These are phyloP conservation scores for Neonothopanus nambi DNA, from an alignment of 1,284 basidiomycete species.

Conservation along the genomic window DNA sequence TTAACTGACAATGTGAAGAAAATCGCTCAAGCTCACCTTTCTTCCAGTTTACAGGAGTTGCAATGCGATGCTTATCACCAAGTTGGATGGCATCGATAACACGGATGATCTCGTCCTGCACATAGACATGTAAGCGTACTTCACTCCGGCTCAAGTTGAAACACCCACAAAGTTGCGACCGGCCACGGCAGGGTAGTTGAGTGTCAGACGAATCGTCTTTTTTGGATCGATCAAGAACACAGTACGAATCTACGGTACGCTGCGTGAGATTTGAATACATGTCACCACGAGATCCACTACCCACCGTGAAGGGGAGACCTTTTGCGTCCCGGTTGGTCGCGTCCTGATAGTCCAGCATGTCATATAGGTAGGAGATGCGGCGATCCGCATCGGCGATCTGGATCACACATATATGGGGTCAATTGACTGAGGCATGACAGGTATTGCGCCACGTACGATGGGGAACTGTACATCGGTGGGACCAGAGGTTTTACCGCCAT, in stretches of 20 bases:
- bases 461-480: conserved; percentile 5
- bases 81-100: conserved; percentile 75
- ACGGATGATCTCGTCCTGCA: conserved; percentile 27
- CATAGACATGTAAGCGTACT: no score
- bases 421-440: not conserved
- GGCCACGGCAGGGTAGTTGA: conserved; percentile 56
- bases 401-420: not conserved
- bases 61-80: conserved; percentile 85
- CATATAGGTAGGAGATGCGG: conserved; percentile 8
- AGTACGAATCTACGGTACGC: conserved; percentile 8
- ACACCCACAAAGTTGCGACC: conserved; percentile 64
- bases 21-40: conserved; percentile 46
- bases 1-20: no score
- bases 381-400: conserved; percentile 15
- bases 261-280: not conserved
- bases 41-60: conserved; percentile 95
- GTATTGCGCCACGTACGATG: conserved; percentile 7
- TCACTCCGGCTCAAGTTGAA: no score
- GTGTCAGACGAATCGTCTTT: conserved; percentile 11
- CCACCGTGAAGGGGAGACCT: not conserved
- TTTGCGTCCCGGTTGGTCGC: not conserved
- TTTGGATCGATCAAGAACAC: conserved; percentile 18
- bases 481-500: conserved; percentile 2
- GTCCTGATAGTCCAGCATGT: conserved; percentile 7
- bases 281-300: not conserved